Base-by-base conservation (phyloP, 495 filamentous ascomycete genomes). In the Physcia stellaris region DNA sequence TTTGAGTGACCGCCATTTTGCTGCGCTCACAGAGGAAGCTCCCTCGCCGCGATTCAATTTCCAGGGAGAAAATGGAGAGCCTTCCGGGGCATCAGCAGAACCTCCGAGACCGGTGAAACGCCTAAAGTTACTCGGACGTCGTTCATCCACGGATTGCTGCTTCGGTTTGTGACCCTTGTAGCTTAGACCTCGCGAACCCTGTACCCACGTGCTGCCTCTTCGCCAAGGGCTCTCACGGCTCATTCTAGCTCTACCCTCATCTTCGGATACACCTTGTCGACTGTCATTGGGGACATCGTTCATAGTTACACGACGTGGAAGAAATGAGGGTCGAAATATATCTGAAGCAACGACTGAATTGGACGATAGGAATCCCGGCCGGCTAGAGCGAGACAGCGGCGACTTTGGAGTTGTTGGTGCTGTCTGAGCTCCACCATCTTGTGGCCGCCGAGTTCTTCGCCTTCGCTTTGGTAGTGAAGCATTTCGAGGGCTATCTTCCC, bases 1-100 rank as follows among this genome's bases (percentile, higher is more conserved):
- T 56, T 93, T 95, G 37, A 96, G 68, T 49, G 82, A 76, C 31
- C 70, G 72, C 88, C 88, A 96, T 62, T 79, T 80, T 43, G 86
- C 79, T 20, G 77, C 84, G 43, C 85, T 83, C 34, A 80, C 72
- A 28, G 80, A 90, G 2, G 82, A 72, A 23, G 82, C 77, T 42
- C 73, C 64, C 36, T 77, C 71, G 18, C 59, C 55, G 26, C 62
- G 58, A 49, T 68, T 69, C 33, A 67, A 61, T 49, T 63, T 64
- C 66, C 74, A 74, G 24, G 53, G 55, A 19, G 65, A 63, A 6
- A 60, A 63, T 9, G 57, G 44, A 11, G 61, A 52, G 16, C 63
- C 62, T 42, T 69, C 78, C 44, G 56, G 40, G 28, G 59, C 63
- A 15, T 83, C 80, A 16, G 62, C 67, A 10, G 67, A 64, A 10